Percentiles rank a stretch among this genome's conserved stretches.
phyloP scores from a whole-genome alignment of 2,329 filamentous ascomycete species.

The Chaetomiaceae sp. region DNA sequence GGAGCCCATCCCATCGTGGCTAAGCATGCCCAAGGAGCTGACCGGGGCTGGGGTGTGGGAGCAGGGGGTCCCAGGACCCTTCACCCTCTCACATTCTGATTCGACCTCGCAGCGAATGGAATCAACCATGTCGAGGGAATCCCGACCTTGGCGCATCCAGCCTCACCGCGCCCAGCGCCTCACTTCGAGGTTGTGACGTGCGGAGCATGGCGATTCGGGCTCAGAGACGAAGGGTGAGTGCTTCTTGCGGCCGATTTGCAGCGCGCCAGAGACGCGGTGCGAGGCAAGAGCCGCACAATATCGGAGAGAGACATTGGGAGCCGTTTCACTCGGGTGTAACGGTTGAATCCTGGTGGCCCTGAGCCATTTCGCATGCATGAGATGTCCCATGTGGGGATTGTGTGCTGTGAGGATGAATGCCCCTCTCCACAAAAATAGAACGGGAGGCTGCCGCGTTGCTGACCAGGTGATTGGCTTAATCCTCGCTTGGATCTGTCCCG shows the following conservation, averaged over 20 bases:
- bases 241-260: too few species aligned
- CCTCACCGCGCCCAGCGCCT: too few species aligned
- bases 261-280: too few species aligned
- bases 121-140: not conserved
- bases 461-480: not conserved
- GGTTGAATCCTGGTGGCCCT: slow-evolving; percentile 1
- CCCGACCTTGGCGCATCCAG: too few species aligned
- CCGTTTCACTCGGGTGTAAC: not conserved
- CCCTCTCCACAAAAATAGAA: slow-evolving; percentile 5
- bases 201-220: too few species aligned
- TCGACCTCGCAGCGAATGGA: not conserved
- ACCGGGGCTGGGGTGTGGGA: not conserved
- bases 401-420: not conserved
- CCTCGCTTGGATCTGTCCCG: not conserved
- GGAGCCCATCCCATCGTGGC: slow-evolving; percentile 4
- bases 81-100: not conserved
- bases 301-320: not conserved
- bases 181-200: too few species aligned
- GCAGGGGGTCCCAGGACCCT: not conserved
- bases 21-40: slow-evolving; percentile 2
- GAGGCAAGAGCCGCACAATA: too few species aligned
- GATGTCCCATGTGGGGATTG: not conserved
- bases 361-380: slow-evolving; percentile 4
- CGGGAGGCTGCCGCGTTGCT: not conserved
- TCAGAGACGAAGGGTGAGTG: too few species aligned